Evolutionary conservation across 2,329 filamentous ascomycete species (phyloP), one percentile per base, ranked within the genome.

Genomic region (Ceratocystis alfenasii): DNA sequence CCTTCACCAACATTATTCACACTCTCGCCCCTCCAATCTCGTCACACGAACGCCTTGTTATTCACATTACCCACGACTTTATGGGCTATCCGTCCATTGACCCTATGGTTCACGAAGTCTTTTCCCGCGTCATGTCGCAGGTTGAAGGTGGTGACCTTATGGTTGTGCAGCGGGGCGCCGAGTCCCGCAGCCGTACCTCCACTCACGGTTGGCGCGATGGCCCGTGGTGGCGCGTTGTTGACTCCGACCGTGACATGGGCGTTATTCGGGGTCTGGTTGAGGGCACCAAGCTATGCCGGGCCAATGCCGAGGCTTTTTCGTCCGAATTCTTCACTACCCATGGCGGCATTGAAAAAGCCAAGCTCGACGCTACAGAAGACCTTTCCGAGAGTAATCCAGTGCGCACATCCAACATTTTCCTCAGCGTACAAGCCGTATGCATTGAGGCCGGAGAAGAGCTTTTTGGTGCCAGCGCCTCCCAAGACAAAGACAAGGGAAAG

Each of bases 51-150:
- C 89, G 93, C 62, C 87, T 99, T 6, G 88, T 95, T 72, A 97
- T 99, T 72, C 94, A 99, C 78, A 95, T 94, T 69, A 96, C 93
- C 7, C 94, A 99, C 78, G 94, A 97, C 75, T 84, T 99, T 55
- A 86, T 91, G 70, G 90, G 90, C 70, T 99, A 99, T 74, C 94
- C 94, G 2, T 93, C 90, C 20, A 85, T 99, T 71, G 93, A 97
- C 74, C 91, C 93, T 20, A 83, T 96, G 65, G 90, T 97, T 71
- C 90, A 97, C 76, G 83, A 83, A 67, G 91, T 94, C 69, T 99
- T 99, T 78, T 88, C 88, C 65, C 87, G 91, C 64, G 92, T 99
- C 72, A 99, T 99, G 94, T 84, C 91, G n/a, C 94, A 99, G 77
- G 94, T 99, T 59, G 94, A 99, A 77, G 94, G 94, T 69, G 94